Evolutionary conservation across 2,329 filamentous ascomycete genomes (phyloP).

Genomic region (Exophiala sideris): DNA sequence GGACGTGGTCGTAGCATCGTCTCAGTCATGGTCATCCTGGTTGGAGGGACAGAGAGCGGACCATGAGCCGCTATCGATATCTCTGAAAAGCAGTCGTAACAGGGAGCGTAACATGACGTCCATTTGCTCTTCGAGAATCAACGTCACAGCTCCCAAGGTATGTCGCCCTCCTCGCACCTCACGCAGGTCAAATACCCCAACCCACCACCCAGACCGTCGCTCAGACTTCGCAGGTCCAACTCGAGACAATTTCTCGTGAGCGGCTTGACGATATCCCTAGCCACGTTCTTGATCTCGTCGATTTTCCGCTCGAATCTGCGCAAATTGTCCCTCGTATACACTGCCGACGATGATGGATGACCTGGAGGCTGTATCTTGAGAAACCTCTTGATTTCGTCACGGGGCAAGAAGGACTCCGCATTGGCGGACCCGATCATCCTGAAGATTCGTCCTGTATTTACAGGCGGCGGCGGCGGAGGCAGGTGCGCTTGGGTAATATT

Average conservation of each 20-base stretch:
- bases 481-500: constrained; percentile 9
- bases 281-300: constrained; percentile 82
- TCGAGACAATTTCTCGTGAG: constrained; percentile 83
- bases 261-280: constrained; percentile 76
- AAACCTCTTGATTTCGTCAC: constrained; percentile 88
- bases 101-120: neutral
- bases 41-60: too few relatives aligned
- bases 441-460: constrained; percentile 69
- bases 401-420: constrained; percentile 65
- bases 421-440: constrained; percentile 66
- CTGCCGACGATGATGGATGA: constrained; percentile 33
- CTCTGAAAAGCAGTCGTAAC: neutral
- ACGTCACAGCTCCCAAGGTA: constrained; percentile 53
- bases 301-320: constrained; percentile 80
- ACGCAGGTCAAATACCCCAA: constrained; percentile 65
- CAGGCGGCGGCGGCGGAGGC: constrained; percentile 22
- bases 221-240: constrained; percentile 60
- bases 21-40: too few relatives aligned
- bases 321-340: constrained; percentile 84
- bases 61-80: neutral
- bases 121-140: neutral
- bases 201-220: constrained; percentile 43
- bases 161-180: constrained; percentile 58
- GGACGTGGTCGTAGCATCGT: too few relatives aligned
- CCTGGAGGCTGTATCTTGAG: constrained; percentile 68